Conservation (phyloP, 345 rosid species). For the Nephelium lappaceum region DNA sequence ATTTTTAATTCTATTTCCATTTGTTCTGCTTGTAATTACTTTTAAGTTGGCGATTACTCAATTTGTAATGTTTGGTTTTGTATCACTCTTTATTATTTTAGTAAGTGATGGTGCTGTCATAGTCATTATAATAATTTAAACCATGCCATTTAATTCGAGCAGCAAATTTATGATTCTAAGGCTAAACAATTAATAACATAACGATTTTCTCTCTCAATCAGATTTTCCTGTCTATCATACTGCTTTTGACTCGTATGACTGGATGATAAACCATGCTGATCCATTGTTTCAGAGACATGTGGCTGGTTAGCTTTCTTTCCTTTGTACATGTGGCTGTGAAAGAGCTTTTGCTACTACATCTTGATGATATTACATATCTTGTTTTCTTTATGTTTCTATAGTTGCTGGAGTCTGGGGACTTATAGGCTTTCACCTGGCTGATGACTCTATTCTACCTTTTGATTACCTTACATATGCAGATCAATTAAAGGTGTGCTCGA, state of each 20-base stretch:
- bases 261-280: conserved; percentile 76
- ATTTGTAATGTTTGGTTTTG: not conserved
- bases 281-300: conserved; percentile 87
- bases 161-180: conserved; percentile 5
- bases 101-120: not conserved
- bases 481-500: conserved; percentile 54
- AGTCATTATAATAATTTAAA: not conserved
- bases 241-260: conserved; percentile 81
- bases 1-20: not conserved
- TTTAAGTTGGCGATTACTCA: conserved; percentile 1
- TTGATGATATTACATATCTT: not conserved
- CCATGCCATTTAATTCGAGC: not conserved
- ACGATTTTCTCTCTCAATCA: conserved; percentile 27
- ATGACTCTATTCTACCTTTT: conserved; percentile 79
- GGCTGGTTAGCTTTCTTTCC: conserved; percentile 59
- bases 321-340: not conserved
- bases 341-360: conserved; percentile 6
- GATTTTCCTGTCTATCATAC: conserved; percentile 97
- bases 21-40: not conserved
- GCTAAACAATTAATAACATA: conserved; percentile 4
- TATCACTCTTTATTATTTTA: not conserved
- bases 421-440: conserved; percentile 72
- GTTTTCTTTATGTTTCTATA: conserved; percentile 33
- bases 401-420: conserved; percentile 95
- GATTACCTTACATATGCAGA: conserved; percentile 67